Percentiles rank a stretch among this genome's conserved stretches.
These are phyloP conservation scores for Rhinocladiella mackenziei DNA, from an alignment of 2,329 filamentous ascomycete genomes.

Conservation along the genomic window DNA sequence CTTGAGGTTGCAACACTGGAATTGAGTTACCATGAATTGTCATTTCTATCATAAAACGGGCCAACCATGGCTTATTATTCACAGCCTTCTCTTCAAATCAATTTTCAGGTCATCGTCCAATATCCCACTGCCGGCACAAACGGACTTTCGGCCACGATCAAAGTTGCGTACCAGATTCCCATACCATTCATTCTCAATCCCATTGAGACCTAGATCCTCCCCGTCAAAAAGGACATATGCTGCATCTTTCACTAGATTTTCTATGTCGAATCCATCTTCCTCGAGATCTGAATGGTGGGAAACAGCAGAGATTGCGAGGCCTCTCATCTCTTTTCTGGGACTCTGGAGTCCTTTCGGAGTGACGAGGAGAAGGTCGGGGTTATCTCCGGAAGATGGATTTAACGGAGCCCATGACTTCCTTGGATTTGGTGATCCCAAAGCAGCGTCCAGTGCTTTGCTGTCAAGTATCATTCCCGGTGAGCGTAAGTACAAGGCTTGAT, in stretches of 20 bases:
- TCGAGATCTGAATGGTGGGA: background rate
- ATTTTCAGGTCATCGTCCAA: conserved; percentile 1
- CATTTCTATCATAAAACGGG: conserved; percentile 6
- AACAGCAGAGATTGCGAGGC: conserved; percentile 10
- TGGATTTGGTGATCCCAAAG: conserved; percentile 30
- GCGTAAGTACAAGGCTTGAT: conserved; percentile 43
- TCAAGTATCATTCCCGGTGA: conserved; percentile 41
- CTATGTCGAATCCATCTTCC: conserved; percentile 5
- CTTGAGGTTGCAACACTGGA: no score
- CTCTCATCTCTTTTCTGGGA: conserved; percentile 21
- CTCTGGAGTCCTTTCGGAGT: conserved; percentile 21
- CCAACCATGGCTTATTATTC: background rate
- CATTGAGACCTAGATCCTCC: conserved; percentile 4
- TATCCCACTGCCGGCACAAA: conserved; percentile 20
- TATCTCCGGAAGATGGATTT: conserved; percentile 17
- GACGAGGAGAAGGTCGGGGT: conserved; percentile 26
- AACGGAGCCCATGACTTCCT: conserved; percentile 23
- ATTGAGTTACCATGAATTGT: conserved; percentile 3
- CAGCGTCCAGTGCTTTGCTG: conserved; percentile 36
- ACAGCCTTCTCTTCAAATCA: background rate
- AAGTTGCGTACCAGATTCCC: conserved; percentile 9
- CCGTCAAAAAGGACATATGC: conserved; percentile 27
- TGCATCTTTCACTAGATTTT: conserved; percentile 4
- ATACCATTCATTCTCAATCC: conserved; percentile 7
- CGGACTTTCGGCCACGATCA: conserved; percentile 8